Conservation (phyloP, 83 land plant genomes). For the Diphasiastrum complanatum region DNA sequence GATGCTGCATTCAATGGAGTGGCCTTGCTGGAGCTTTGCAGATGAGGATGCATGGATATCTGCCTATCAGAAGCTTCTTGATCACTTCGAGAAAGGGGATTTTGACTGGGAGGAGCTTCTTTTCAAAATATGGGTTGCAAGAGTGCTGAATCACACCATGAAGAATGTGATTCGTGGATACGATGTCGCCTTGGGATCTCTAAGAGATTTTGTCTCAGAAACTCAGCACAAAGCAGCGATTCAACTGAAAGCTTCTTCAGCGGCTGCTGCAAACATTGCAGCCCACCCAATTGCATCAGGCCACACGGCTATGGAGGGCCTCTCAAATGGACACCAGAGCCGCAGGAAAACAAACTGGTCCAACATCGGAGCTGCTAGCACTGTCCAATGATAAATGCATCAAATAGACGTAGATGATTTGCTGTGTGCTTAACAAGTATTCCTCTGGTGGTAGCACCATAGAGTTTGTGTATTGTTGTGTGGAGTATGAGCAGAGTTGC, state of each 20-base stretch:
- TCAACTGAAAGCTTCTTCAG: neutral
- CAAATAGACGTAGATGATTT: too few species aligned
- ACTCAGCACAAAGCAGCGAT: conserved; percentile 15
- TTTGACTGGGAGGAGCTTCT: conserved; percentile 31
- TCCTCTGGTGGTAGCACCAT: too few species aligned
- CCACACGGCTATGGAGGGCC: too few species aligned
- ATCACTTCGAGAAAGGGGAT: conserved; percentile 27
- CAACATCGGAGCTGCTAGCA: too few species aligned
- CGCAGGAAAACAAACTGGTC: too few species aligned
- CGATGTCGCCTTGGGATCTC: conserved; percentile 16
- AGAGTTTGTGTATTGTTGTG: too few species aligned
- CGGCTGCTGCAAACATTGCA: neutral
- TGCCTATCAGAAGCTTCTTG: conserved; percentile 21
- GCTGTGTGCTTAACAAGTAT: too few species aligned
- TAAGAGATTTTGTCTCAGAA: conserved; percentile 17
- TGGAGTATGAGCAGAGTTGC: too few species aligned
- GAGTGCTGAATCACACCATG: conserved; percentile 22
- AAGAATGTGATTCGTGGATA: conserved; percentile 23
- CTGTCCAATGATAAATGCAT: too few species aligned
- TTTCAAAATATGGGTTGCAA: conserved; percentile 23
- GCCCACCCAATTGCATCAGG: too few species aligned
- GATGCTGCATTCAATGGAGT: conserved; percentile 17
- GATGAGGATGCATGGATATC: conserved; percentile 25
- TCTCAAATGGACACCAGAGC: too few species aligned
- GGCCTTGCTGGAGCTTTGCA: conserved; percentile 27